Percentiles rank a stretch among this genome's conserved stretches.
These are phyloP conservation scores for Ustilago vetiveriae DNA, from an alignment of 1,284 basidiomycete genomes.

Conservation along the genomic window DNA sequence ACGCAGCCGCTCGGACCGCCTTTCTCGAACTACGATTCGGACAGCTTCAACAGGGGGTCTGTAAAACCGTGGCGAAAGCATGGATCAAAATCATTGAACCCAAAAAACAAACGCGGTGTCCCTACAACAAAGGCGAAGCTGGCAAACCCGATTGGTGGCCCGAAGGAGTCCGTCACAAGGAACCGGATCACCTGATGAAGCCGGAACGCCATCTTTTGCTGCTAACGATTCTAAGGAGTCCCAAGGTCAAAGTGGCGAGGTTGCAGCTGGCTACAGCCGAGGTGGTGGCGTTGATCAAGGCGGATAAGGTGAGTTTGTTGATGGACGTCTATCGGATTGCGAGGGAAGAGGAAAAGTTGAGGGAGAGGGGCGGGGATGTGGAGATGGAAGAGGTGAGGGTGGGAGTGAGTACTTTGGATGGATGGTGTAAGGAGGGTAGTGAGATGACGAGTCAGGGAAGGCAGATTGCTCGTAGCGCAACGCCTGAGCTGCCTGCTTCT, in stretches of 20 bases:
- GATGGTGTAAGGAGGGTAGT: conserved; percentile 44
- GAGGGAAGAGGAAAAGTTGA: conserved; percentile 64
- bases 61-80: conserved; percentile 71
- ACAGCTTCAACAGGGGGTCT: conserved; percentile 70
- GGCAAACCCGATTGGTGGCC: conserved; percentile 72
- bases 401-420: conserved; percentile 54
- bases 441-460: conserved; percentile 20
- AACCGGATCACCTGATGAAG: conserved; percentile 71
- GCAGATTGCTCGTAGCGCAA: conserved; percentile 25
- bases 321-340: conserved; percentile 71
- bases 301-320: conserved; percentile 69
- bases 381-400: conserved; percentile 56
- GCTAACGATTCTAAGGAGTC: conserved; percentile 68
- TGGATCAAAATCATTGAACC: conserved; percentile 70
- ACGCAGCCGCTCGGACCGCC: conserved; percentile 48
- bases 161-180: conserved; percentile 69
- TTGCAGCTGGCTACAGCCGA: conserved; percentile 71
- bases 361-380: conserved; percentile 35
- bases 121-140: conserved; percentile 71
- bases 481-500: conserved; percentile 8
- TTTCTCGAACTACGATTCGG: conserved; percentile 65
- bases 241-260: conserved; percentile 67
- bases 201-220: conserved; percentile 70
- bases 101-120: conserved; percentile 71
- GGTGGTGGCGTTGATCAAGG: conserved; percentile 69